Percentiles rank a stretch among this genome's conserved stretches.
Conservation (phyloP, 352 stramenopile genomes). For the Globisporangium nodosum region DNA sequence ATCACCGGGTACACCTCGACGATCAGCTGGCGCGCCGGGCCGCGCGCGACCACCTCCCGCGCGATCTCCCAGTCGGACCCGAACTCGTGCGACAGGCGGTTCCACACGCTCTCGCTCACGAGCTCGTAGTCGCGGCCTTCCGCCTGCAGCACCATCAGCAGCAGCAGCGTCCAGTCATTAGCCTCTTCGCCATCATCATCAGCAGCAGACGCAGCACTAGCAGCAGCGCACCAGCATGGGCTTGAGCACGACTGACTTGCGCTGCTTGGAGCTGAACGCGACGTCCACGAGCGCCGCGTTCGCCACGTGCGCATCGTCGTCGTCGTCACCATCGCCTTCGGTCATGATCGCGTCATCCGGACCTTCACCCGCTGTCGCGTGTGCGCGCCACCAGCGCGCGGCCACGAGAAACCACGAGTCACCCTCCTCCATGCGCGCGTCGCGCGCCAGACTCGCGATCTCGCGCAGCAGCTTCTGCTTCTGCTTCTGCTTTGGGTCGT, state of each 20-base stretch:
- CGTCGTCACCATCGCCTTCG: conserved; percentile 10
- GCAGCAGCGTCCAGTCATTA: too few relatives aligned
- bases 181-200: too few relatives aligned
- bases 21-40: conserved; percentile 26
- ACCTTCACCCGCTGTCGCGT: neutral
- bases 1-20: conserved; percentile 69
- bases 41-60: conserved; percentile 45
- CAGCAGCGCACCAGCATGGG: conserved; percentile 41
- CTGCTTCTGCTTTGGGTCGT: neutral
- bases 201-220: neutral
- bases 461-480: conserved; percentile 14
- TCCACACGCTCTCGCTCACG: conserved; percentile 71
- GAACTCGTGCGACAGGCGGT: conserved; percentile 50
- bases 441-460: conserved; percentile 17
- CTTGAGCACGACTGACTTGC: conserved; percentile 41
- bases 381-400: conserved; percentile 42
- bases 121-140: conserved; percentile 59
- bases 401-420: conserved; percentile 62
- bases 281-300: conserved; percentile 55
- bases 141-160: conserved; percentile 12
- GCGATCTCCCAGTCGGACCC: conserved; percentile 71
- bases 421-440: conserved; percentile 38
- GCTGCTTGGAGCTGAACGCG: conserved; percentile 32
- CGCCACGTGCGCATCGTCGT: neutral
- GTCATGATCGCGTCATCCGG: too few relatives aligned